These are phyloP conservation scores for Ganoderma multipileum DNA, from an alignment of 1,284 basidiomycete species.

Conservation along the genomic window DNA sequence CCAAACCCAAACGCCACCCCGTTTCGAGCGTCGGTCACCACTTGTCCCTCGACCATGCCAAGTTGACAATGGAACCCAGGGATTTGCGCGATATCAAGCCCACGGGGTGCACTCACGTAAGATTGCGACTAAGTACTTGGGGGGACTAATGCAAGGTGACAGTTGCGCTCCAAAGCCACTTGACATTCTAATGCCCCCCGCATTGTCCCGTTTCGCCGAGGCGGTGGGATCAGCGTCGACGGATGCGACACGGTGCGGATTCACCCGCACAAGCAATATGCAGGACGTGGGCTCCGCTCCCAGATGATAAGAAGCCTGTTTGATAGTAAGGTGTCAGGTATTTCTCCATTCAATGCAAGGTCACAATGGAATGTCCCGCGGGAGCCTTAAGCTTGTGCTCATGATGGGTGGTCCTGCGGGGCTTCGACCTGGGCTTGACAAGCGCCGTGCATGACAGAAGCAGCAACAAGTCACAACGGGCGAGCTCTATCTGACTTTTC, in stretches of 20 bases:
- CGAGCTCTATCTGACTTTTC: slow-evolving; percentile 23
- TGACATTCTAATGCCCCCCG: not conserved
- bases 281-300: not conserved
- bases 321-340: not conserved
- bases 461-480: slow-evolving; percentile 8
- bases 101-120: not conserved
- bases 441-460: slow-evolving; percentile 9
- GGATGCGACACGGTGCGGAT: not conserved
- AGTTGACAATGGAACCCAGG: not conserved
- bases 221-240: not conserved
- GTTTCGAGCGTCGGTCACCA: not conserved
- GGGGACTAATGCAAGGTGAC: not conserved
- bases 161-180: not conserved
- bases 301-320: not conserved
- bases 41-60: not conserved
- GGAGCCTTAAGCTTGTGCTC: not conserved
- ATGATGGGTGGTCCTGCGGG: not conserved
- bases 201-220: not conserved
- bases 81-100: not conserved
- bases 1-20: not conserved
- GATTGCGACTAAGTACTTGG: not conserved
- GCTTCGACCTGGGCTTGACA: not conserved
- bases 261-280: not conserved
- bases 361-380: not conserved
- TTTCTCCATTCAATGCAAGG: not conserved